Conservation (phyloP, 1,284 basidiomycete species). For the Irpex sp. region DNA sequence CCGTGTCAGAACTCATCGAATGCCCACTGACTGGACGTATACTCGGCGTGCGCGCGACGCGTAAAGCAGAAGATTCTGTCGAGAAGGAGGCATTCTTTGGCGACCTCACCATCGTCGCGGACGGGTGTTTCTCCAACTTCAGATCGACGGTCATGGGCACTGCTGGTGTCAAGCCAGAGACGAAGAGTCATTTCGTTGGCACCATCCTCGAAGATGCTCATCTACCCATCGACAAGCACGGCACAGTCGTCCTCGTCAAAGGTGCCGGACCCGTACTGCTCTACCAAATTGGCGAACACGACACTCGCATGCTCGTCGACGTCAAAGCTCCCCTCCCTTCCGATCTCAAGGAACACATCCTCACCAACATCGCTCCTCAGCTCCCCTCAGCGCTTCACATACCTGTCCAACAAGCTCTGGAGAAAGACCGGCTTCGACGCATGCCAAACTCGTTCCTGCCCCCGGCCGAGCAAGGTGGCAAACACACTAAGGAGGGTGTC, state of each 20-base stretch:
- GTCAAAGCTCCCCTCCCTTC: slow-evolving; percentile 84
- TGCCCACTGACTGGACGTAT: slow-evolving; percentile 54
- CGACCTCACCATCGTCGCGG: slow-evolving; percentile 85
- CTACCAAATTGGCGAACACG: slow-evolving; percentile 78
- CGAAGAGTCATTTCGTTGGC: slow-evolving; percentile 81
- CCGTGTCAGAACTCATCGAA: slow-evolving; percentile 72
- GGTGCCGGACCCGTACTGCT: slow-evolving; percentile 81
- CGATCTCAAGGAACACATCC: slow-evolving; percentile 78
- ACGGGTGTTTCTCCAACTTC: slow-evolving; percentile 94
- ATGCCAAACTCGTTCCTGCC: slow-evolving; percentile 99
- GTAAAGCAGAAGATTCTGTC: slow-evolving; percentile 33
- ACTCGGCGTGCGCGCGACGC: slow-evolving; percentile 60
- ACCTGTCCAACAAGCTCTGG: slow-evolving; percentile 60
- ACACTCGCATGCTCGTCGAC: slow-evolving; percentile 93
- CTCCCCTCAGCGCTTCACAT: slow-evolving; percentile 70
- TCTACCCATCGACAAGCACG: slow-evolving; percentile 81
- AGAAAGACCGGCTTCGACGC: slow-evolving; percentile 72
- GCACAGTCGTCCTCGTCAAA: slow-evolving; percentile 80
- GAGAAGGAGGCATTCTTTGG: slow-evolving; percentile 60
- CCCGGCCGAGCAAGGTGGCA: slow-evolving; percentile 72
- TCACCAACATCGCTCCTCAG: slow-evolving; percentile 71
- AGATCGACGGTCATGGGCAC: slow-evolving; percentile 52
- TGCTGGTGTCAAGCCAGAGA: slow-evolving; percentile 44
- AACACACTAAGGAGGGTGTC: slow-evolving; percentile 62
- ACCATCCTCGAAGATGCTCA: slow-evolving; percentile 72